Evolutionary conservation across 441 rosid genomes (phyloP).

Genomic region (Populus hybrid): DNA sequence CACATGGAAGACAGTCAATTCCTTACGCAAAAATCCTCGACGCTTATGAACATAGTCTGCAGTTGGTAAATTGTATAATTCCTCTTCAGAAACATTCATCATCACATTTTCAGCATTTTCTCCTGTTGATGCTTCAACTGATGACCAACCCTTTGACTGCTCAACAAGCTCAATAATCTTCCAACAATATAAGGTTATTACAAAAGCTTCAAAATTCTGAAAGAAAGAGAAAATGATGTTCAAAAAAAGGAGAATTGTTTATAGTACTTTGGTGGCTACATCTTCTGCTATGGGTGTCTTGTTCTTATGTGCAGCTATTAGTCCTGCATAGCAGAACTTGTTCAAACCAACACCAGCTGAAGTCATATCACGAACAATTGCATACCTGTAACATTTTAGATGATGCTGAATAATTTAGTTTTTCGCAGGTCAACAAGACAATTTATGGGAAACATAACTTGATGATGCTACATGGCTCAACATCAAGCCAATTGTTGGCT

Average conservation of each 20-base stretch:
- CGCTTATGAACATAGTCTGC: slow-evolving; percentile 64
- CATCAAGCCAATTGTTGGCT: background rate
- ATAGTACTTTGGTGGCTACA: slow-evolving; percentile 57
- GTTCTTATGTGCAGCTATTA: slow-evolving; percentile 75
- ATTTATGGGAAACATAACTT: slow-evolving; percentile 2
- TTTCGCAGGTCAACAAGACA: background rate
- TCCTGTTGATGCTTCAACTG: slow-evolving; percentile 49
- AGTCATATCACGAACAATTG: slow-evolving; percentile 95
- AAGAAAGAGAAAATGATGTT: background rate
- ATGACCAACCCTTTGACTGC: slow-evolving; percentile 88
- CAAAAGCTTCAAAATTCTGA: slow-evolving; percentile 9
- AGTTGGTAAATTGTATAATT: slow-evolving; percentile 79
- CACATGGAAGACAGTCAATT: slow-evolving; percentile 69
- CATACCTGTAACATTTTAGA: slow-evolving; percentile 46
- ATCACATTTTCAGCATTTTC: slow-evolving; percentile 64
- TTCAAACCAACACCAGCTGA: slow-evolving; percentile 91
- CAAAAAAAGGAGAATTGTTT: background rate
- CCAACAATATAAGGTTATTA: slow-evolving; percentile 22
- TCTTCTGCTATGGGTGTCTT: slow-evolving; percentile 61
- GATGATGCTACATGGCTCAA: background rate
- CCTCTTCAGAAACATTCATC: slow-evolving; percentile 80
- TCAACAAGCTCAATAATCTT: slow-evolving; percentile 86
- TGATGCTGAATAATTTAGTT: background rate
- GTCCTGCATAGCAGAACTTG: slow-evolving; percentile 96
- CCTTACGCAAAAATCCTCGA: slow-evolving; percentile 56